Percentiles rank a stretch among this genome's conserved stretches.
phyloP scores from a whole-genome alignment of 495 filamentous ascomycete genomes.

The Lophium mytilinum region DNA sequence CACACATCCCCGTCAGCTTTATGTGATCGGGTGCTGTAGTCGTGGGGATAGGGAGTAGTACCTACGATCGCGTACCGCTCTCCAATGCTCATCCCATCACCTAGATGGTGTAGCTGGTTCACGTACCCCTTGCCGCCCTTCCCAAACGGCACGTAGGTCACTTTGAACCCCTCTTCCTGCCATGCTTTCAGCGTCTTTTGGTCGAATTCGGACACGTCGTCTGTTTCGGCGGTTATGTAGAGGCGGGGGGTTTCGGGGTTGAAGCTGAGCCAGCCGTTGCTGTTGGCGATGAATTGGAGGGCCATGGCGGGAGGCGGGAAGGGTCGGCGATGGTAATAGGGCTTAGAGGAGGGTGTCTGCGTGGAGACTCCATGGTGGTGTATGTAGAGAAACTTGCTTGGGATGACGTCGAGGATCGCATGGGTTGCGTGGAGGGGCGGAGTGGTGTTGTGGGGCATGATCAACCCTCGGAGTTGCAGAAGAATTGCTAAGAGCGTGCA shows the following conservation, averaged over 20 bases:
- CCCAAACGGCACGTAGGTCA: conserved; percentile 51
- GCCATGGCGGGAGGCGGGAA: conserved; percentile 12
- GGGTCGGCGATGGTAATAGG: neutral
- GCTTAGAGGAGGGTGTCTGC: neutral
- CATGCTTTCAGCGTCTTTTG: conserved; percentile 44
- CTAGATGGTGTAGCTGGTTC: conserved; percentile 36
- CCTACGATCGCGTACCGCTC: conserved; percentile 37
- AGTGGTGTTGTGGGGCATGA: no score
- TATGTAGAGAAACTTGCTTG: neutral
- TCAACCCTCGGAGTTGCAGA: no score
- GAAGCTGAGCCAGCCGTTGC: conserved; percentile 25
- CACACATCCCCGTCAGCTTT: neutral
- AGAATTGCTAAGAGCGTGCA: no score
- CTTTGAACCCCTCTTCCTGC: conserved; percentile 60
- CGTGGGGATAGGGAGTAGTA: conserved; percentile 12
- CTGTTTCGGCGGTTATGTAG: conserved; percentile 55
- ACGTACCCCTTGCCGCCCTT: conserved; percentile 47
- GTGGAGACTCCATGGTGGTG: neutral
- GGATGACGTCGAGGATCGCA: neutral
- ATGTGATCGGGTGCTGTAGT: neutral
- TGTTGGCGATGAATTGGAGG: conserved; percentile 22
- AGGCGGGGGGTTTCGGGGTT: conserved; percentile 42
- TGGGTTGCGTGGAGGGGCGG: no score
- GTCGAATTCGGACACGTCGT: conserved; percentile 49
- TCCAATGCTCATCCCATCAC: conserved; percentile 28